phyloP scores from a whole-genome alignment of 2,329 filamentous ascomycete genomes.

The Aspergillus persii region DNA sequence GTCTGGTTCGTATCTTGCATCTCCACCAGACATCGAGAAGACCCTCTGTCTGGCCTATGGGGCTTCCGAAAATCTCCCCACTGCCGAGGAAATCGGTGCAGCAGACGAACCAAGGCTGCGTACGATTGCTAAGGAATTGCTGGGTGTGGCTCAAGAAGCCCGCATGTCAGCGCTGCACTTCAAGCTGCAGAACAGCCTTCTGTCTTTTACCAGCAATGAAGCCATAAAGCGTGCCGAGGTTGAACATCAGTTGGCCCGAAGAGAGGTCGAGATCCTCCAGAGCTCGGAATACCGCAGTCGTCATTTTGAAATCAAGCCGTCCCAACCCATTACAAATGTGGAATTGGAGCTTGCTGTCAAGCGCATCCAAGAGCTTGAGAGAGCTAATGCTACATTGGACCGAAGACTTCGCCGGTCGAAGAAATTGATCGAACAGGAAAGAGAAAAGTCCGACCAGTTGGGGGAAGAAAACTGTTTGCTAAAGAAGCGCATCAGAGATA shows the following conservation, averaged over 20 bases:
- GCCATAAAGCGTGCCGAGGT: conserved; percentile 83
- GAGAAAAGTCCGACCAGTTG: conserved; percentile 68
- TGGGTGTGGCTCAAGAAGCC: conserved; percentile 58
- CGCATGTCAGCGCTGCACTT: conserved; percentile 87
- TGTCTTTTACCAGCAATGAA: conserved; percentile 79
- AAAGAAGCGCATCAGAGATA: conserved; percentile 81
- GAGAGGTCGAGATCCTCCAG: conserved; percentile 82
- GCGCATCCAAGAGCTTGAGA: conserved; percentile 64
- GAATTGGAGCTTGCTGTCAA: conserved; percentile 61
- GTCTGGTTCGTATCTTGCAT: conserved; percentile 35
- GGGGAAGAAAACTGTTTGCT: conserved; percentile 74
- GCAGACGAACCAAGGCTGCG: conserved; percentile 54
- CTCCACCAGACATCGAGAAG: conserved; percentile 51
- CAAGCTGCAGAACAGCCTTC: conserved; percentile 83
- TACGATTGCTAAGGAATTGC: conserved; percentile 53
- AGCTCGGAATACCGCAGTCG: conserved; percentile 68
- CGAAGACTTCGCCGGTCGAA: conserved; percentile 70
- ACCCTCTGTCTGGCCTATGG: conserved; percentile 43
- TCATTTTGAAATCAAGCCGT: conserved; percentile 48
- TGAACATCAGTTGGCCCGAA: conserved; percentile 86
- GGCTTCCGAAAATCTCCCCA: conserved; percentile 46
- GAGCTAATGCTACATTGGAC: conserved; percentile 63
- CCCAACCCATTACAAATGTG: conserved; percentile 39
- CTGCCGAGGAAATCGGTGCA: conserved; percentile 51
- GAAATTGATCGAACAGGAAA: conserved; percentile 73